Conservation (phyloP, 805 yeast species). For the Nakazawaea laoshanensis region DNA sequence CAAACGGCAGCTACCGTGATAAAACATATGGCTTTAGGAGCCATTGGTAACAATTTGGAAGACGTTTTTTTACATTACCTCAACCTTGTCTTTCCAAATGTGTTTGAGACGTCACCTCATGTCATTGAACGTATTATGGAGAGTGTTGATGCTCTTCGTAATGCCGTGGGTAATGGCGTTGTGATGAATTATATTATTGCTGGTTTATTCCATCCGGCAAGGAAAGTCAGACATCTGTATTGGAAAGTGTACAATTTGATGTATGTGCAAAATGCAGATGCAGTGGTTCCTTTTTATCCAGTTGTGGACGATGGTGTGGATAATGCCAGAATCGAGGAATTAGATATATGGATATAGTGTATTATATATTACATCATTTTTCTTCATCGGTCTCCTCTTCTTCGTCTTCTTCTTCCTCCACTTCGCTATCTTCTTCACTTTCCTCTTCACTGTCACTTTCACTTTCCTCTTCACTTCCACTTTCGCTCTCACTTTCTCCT, state of each 20-base stretch:
- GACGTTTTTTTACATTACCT: slow-evolving; percentile 79
- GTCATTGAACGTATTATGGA: slow-evolving; percentile 79
- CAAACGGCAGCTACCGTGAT: slow-evolving; percentile 92
- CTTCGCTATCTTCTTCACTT: slow-evolving; percentile 18
- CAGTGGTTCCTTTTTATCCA: slow-evolving; percentile 82
- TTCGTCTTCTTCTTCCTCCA: slow-evolving; percentile 21
- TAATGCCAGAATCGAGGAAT: slow-evolving; percentile 27
- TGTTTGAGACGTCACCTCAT: slow-evolving; percentile 93
- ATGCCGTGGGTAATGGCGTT: slow-evolving; percentile 69
- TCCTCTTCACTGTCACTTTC: slow-evolving; percentile 20
- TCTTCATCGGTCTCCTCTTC: slow-evolving; percentile 23
- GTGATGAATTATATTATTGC: slow-evolving; percentile 72
- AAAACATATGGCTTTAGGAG: slow-evolving; percentile 71
- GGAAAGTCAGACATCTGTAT: slow-evolving; percentile 73
- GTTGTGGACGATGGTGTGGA: slow-evolving; percentile 23
- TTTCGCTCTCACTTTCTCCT: slow-evolving; percentile 20
- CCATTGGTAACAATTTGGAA: slow-evolving; percentile 67
- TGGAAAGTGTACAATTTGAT: slow-evolving; percentile 79
- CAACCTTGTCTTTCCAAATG: slow-evolving; percentile 78
- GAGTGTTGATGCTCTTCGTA: slow-evolving; percentile 64
- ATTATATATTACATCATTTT: too few relatives aligned
- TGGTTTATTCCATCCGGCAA: slow-evolving; percentile 91
- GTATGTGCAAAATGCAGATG: slow-evolving; percentile 65
- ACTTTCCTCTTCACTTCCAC: slow-evolving; percentile 19
- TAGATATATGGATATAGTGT: slow-evolving; percentile 33